Percentiles rank a stretch among this genome's conserved stretches.
These are phyloP conservation scores for Apiotrichum montevideense DNA, from an alignment of 1,284 basidiomycete species.

Conservation along the genomic window DNA sequence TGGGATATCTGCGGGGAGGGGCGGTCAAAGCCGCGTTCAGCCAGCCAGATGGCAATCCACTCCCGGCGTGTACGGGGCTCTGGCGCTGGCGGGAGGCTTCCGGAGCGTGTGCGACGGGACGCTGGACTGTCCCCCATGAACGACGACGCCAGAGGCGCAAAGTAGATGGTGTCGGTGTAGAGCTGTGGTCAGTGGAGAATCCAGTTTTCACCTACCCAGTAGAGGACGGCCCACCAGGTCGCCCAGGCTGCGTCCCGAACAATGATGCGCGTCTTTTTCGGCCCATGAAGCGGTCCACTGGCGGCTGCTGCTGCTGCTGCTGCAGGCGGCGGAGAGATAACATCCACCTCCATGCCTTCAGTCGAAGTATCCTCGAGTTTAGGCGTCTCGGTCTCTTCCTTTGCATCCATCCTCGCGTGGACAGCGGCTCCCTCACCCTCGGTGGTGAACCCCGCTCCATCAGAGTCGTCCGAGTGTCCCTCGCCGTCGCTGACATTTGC, in stretches of 20 bases:
- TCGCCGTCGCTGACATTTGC: slow-evolving; percentile 8
- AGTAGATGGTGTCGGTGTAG: slow-evolving; percentile 76
- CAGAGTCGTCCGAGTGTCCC: slow-evolving; percentile 8
- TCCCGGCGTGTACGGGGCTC: slow-evolving; percentile 22
- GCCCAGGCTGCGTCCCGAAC: slow-evolving; percentile 72
- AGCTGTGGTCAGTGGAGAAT: slow-evolving; percentile 50
- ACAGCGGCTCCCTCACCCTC: not conserved
- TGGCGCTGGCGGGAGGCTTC: slow-evolving; percentile 4
- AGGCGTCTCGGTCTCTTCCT: not conserved
- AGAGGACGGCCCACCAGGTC: slow-evolving; percentile 75
- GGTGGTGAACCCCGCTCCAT: slow-evolving; percentile 1
- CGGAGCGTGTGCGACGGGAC: not conserved
- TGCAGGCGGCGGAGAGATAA: not conserved
- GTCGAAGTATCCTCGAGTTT: no score
- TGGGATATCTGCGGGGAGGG: not conserved
- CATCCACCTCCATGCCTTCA: not conserved
- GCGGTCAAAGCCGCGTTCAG: slow-evolving; percentile 22
- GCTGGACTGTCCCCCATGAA: slow-evolving; percentile 26
- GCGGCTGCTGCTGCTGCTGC: not conserved
- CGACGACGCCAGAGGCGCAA: slow-evolving; percentile 69
- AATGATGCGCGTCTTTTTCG: slow-evolving; percentile 57
- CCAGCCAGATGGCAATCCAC: slow-evolving; percentile 41
- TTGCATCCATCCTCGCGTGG: not conserved
- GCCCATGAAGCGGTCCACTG: slow-evolving; percentile 19
- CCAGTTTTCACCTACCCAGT: slow-evolving; percentile 57